Evolutionary conservation across 352 stramenopile genomes (phyloP).

Genomic region (Globisporangium canariense): DNA sequence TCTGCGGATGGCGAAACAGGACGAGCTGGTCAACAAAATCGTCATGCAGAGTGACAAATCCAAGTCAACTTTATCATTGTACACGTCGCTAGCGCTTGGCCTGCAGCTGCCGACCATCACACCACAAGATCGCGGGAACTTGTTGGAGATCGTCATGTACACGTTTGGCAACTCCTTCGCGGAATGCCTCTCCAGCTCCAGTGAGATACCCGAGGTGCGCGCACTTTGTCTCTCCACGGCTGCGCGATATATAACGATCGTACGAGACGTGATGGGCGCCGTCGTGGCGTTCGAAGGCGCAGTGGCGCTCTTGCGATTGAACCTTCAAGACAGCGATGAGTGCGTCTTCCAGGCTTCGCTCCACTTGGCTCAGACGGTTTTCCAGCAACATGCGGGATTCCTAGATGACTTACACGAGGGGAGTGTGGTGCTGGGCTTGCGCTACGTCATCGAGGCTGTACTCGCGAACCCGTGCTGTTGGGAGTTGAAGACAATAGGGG

Average conservation of each 20-base stretch:
- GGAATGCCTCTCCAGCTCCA: slow-evolving; percentile 32
- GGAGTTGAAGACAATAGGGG: slow-evolving; percentile 13
- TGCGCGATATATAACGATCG: slow-evolving; percentile 29
- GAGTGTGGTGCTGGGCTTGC: slow-evolving; percentile 24
- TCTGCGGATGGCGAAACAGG: not conserved
- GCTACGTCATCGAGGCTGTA: slow-evolving; percentile 24
- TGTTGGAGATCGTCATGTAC: slow-evolving; percentile 27
- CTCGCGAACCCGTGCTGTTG: slow-evolving; percentile 34
- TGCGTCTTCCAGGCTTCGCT: slow-evolving; percentile 37
- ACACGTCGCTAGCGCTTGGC: not conserved
- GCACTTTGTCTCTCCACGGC: slow-evolving; percentile 25
- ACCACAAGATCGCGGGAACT: slow-evolving; percentile 18
- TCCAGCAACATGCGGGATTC: slow-evolving; percentile 16
- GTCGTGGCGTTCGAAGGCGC: slow-evolving; percentile 42
- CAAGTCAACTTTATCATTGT: not conserved
- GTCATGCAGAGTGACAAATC: not conserved
- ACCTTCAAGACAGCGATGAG: slow-evolving; percentile 22
- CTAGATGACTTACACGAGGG: slow-evolving; percentile 3
- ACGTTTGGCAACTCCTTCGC: slow-evolving; percentile 58
- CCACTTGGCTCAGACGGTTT: slow-evolving; percentile 40
- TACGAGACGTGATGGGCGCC: slow-evolving; percentile 16
- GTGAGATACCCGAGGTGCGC: slow-evolving; percentile 22
- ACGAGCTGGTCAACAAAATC: not conserved
- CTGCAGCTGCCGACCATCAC: slow-evolving; percentile 10
- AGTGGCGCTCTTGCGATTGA: slow-evolving; percentile 30